phyloP scores from a whole-genome alignment of 768 basidiomycete species.

The Leccinum longicurvipes region DNA sequence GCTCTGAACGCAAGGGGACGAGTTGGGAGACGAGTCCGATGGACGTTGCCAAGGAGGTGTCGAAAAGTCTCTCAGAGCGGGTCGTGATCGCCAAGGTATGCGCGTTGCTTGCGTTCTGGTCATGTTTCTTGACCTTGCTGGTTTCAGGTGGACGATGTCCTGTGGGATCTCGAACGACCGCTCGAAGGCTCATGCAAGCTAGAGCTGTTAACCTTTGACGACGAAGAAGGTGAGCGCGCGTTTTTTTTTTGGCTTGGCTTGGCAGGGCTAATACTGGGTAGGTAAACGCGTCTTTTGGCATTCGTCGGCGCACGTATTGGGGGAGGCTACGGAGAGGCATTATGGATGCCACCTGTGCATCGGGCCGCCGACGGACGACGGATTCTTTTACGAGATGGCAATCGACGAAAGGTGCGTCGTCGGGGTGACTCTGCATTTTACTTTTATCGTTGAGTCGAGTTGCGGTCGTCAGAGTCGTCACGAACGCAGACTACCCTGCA shows the following conservation, averaged over 20 bases:
- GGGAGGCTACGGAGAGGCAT: constrained; percentile 93
- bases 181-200: constrained; percentile 82
- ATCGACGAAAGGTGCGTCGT: constrained; percentile 65
- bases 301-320: constrained; percentile 96
- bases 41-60: constrained; percentile 84
- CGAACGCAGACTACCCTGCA: constrained; percentile 77
- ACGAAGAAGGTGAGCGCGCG: constrained; percentile 61
- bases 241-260: neutral
- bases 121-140: neutral
- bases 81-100: constrained; percentile 90
- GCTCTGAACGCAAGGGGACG: constrained; percentile 75
- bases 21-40: constrained; percentile 96
- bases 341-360: constrained; percentile 97
- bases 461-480: constrained; percentile 55
- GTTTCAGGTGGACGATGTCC: constrained; percentile 68
- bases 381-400: constrained; percentile 99
- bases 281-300: constrained; percentile 99
- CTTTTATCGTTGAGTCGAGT: neutral
- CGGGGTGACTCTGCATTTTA: too few species aligned
- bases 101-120: neutral
- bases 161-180: constrained; percentile 96
- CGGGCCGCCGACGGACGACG: constrained; percentile 95
- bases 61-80: constrained; percentile 82
- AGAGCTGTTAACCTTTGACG: constrained; percentile 88
- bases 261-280: constrained; percentile 17